Evolutionary conservation across 345 rosid species (phyloP).

Genomic region (Aquilaria yunnanensis): DNA sequence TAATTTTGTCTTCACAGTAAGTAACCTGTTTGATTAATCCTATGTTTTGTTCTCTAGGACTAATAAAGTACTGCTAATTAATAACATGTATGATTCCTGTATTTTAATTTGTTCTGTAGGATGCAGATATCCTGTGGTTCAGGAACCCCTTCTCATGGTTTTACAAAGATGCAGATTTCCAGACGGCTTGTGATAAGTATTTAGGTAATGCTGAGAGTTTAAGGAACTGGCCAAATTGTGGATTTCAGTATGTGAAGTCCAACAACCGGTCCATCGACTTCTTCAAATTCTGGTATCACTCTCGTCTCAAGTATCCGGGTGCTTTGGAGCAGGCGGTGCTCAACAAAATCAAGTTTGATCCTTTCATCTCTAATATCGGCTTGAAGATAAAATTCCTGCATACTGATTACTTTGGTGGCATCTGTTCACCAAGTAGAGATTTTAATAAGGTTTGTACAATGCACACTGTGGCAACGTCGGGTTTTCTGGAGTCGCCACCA

Average conservation of each 20-base stretch:
- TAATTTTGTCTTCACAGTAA: constrained; percentile 78
- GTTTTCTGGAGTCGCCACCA: too few species aligned
- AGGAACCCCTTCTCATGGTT: constrained; percentile 56
- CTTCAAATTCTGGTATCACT: constrained; percentile 55
- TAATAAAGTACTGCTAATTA: too few species aligned
- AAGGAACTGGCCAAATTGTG: constrained; percentile 48
- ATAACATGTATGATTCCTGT: not conserved
- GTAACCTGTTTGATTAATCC: not conserved
- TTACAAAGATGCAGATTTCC: constrained; percentile 50
- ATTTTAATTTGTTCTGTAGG: constrained; percentile 22
- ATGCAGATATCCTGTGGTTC: constrained; percentile 71
- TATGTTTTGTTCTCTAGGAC: not conserved
- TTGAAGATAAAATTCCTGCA: constrained; percentile 49
- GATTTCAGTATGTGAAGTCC: constrained; percentile 51
- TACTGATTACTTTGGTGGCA: constrained; percentile 54
- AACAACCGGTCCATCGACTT: constrained; percentile 39
- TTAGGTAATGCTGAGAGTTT: constrained; percentile 24
- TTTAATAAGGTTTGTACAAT: constrained; percentile 51
- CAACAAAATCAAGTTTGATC: constrained; percentile 41
- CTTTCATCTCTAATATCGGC: constrained; percentile 21
- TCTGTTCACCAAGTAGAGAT: constrained; percentile 46
- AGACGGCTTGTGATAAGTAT: constrained; percentile 60
- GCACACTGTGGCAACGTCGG: too few species aligned
- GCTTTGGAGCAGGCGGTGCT: constrained; percentile 66
- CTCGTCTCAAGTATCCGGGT: constrained; percentile 34